Evolutionary conservation across 2,329 filamentous ascomycete genomes (phyloP).

Genomic region (Talaromyces amestolkiae): DNA sequence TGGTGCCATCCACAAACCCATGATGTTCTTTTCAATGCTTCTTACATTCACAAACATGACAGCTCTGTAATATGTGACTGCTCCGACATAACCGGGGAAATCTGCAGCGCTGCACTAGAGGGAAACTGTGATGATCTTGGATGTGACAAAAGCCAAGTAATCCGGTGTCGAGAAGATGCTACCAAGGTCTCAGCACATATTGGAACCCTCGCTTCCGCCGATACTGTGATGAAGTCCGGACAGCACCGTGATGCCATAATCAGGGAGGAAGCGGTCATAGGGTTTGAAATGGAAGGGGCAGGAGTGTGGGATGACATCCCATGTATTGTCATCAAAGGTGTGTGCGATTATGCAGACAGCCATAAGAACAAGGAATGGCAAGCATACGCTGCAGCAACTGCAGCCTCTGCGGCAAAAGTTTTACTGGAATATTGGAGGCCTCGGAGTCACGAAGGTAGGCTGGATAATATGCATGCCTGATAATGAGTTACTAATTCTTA

Average conservation of each 20-base stretch:
- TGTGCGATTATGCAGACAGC: conserved; percentile 9
- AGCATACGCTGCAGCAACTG: not conserved
- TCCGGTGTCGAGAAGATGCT: not conserved
- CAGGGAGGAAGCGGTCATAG: conserved; percentile 17
- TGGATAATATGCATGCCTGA: not conserved
- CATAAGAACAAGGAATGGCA: conserved; percentile 5
- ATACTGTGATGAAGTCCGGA: conserved; percentile 10
- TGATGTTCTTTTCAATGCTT: not conserved
- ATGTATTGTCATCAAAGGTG: conserved; percentile 3
- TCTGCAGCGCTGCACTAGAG: not conserved
- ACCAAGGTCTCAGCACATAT: not conserved
- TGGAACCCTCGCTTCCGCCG: conserved; percentile 9
- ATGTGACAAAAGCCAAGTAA: not conserved
- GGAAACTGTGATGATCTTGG: not conserved
- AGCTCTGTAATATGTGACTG: not conserved
- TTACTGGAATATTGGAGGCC: not conserved
- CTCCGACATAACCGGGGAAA: not conserved
- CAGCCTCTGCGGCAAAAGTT: not conserved
- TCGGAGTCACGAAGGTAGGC: not conserved
- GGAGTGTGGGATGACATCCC: conserved; percentile 24
- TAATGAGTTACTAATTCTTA: not conserved
- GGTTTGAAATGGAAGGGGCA: conserved; percentile 32
- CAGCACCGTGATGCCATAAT: conserved; percentile 7
- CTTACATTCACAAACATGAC: not conserved
- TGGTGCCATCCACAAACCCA: not conserved